Conservation (phyloP, 495 filamentous ascomycete species). For the Penicillium antarcticum region DNA sequence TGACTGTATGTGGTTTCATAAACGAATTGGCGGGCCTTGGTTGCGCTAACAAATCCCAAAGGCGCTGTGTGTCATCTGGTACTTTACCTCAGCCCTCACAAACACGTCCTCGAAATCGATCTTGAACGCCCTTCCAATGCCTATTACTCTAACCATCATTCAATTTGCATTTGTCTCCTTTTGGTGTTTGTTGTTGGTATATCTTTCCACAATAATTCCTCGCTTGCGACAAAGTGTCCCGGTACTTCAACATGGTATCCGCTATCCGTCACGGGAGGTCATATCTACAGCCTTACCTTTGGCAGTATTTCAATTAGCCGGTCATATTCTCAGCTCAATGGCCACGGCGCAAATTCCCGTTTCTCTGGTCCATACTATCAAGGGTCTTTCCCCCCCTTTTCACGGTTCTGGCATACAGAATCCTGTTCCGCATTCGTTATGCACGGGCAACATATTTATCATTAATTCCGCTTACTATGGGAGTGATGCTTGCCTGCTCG, state of each 20-base stretch:
- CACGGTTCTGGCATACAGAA: slow-evolving; percentile 88
- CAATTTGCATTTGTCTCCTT: slow-evolving; percentile 92
- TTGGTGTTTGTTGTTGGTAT: slow-evolving; percentile 80
- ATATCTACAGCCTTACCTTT: slow-evolving; percentile 85
- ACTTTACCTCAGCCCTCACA: slow-evolving; percentile 87
- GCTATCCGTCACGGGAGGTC: slow-evolving; percentile 76
- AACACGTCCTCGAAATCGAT: slow-evolving; percentile 98
- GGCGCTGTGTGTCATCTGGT: slow-evolving; percentile 86
- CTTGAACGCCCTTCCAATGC: slow-evolving; percentile 86
- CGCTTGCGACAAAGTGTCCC: slow-evolving; percentile 64
- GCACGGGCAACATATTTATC: slow-evolving; percentile 87
- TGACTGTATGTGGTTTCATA: slow-evolving; percentile 62
- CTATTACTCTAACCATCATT: slow-evolving; percentile 87
- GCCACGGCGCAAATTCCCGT: slow-evolving; percentile 94
- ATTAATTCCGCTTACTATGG: slow-evolving; percentile 83
- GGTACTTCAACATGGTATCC: slow-evolving; percentile 76
- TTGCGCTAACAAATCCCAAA: slow-evolving; percentile 31
- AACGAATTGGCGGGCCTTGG: background rate
- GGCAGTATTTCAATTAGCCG: slow-evolving; percentile 87
- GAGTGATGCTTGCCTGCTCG: slow-evolving; percentile 93
- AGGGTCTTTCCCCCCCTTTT: slow-evolving; percentile 98
- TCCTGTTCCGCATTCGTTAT: slow-evolving; percentile 85
- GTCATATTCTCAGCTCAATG: slow-evolving; percentile 89
- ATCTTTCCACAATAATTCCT: slow-evolving; percentile 67
- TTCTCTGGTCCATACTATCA: slow-evolving; percentile 96